Evolutionary conservation across 768 basidiomycete species (phyloP), one percentile per base, ranked within the genome.

Genomic region (Inosperma sp.): DNA sequence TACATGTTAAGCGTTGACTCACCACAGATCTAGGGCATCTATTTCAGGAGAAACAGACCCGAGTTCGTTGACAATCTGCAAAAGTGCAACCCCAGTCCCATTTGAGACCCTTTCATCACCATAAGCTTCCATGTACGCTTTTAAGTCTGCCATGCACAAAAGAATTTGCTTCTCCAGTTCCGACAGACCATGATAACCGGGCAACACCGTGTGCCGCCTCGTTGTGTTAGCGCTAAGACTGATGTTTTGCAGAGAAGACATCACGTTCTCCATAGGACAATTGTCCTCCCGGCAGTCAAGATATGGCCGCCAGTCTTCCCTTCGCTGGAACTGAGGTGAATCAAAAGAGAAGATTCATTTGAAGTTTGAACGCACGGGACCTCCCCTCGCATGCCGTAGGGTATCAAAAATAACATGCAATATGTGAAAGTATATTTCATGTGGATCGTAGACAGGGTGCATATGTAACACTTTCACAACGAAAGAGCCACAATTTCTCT

Each of bases 401-500:
- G 78, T 81, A 14, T 86, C 81, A 16, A 76, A 75, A 56, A 93
- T 82, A 10, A 77, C 76, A 57, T 96, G 88, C 41, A 89, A 62
- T 26, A 83, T 66, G 64, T 97, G 93, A 64, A 84, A 92, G 63
- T 82, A 84, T 17, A 88, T 67, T 68, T 97, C 93, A 61, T 87
- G 78, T 6, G 73, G 68, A 56, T 93, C 86, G 19, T 70, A 77
- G 39, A 86, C 68, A 3, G 75, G 74, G 22, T 86, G 81, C 55
- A 97, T 80, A 55, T 84, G 77, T n/a, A 29, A 39, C 16, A 64
- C 55, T 41, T 58, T 61, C 33, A 72, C 43, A 26, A 30, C 42
- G 16, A 58, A 65, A 10, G 12, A 17, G 16, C 55, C 57, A 14
- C 51, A 57, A 22, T 46, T 59, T 0, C 49, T 27, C 10, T 56